phyloP scores from a whole-genome alignment of 805 yeast genomes.

The Pichia nakasei region DNA sequence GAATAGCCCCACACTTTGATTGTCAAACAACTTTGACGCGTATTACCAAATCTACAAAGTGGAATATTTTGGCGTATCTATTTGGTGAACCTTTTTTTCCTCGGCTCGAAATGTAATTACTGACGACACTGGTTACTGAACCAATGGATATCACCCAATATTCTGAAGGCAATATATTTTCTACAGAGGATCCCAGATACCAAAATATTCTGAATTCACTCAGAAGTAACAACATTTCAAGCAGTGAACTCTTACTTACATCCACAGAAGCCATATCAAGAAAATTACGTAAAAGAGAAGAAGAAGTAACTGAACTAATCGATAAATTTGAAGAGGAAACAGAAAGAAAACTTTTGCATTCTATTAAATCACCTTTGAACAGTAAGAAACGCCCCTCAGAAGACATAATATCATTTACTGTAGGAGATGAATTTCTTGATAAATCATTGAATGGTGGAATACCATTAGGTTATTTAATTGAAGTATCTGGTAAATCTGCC shows the following conservation, averaged over 20 bases:
- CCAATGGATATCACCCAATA: conserved; percentile 9
- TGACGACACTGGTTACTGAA: no score
- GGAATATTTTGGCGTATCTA: no score
- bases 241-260: conserved; percentile 34
- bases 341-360: background rate
- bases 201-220: conserved; percentile 23
- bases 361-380: background rate
- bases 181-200: conserved; percentile 23
- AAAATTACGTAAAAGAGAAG: conserved; percentile 25
- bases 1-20: no score
- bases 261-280: conserved; percentile 28
- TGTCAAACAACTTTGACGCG: no score
- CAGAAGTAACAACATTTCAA: conserved; percentile 25
- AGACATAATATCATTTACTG: conserved; percentile 28
- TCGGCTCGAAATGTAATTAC: no score
- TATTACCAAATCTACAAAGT: no score
- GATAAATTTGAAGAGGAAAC: conserved; percentile 10
- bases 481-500: conserved; percentile 76
- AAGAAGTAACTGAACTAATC: conserved; percentile 22
- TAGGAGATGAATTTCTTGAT: conserved; percentile 48
- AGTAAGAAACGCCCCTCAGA: background rate
- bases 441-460: conserved; percentile 42
- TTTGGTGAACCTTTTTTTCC: no score
- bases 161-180: background rate
- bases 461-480: conserved; percentile 49